These are phyloP conservation scores for Trifolium pratense DNA, from an alignment of 306 rosid genomes.

Conservation along the genomic window DNA sequence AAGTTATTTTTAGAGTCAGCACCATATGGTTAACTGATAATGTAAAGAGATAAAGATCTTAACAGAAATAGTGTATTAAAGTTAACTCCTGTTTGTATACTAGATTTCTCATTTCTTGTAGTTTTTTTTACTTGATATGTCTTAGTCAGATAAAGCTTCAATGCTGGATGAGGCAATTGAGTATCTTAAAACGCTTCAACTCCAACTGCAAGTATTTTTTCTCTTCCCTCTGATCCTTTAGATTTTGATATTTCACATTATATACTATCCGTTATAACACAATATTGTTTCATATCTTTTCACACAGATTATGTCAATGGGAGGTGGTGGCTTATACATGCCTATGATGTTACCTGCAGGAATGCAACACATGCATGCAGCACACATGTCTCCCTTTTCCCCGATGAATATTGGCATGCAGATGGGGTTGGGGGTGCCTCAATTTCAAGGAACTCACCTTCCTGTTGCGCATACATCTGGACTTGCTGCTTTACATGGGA, in stretches of 20 bases:
- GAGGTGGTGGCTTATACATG: constrained; percentile 71
- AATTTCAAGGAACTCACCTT: constrained; percentile 68
- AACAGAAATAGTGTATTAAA: neutral
- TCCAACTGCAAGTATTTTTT: constrained; percentile 75
- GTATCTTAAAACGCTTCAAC: constrained; percentile 84
- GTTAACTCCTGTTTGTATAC: neutral
- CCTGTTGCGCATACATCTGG: constrained; percentile 55
- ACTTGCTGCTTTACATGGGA: constrained; percentile 57
- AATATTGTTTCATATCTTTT: constrained; percentile 40
- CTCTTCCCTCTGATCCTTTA: constrained; percentile 13
- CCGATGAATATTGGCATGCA: constrained; percentile 75
- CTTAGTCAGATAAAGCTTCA: constrained; percentile 88
- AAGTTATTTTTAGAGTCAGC: neutral
- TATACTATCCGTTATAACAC: neutral
- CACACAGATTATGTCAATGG: constrained; percentile 89
- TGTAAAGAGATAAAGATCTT: neutral
- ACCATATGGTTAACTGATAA: neutral
- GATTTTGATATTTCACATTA: constrained; percentile 3
- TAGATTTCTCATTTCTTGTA: constrained; percentile 26
- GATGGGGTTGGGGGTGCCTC: constrained; percentile 64
- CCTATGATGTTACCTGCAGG: constrained; percentile 78
- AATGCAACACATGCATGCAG: constrained; percentile 65
- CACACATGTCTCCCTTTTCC: constrained; percentile 61
- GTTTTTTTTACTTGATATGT: constrained; percentile 35
- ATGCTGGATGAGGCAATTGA: constrained; percentile 96